Evolutionary conservation across 257 asterid species (phyloP).

Genomic region (Perilla frutescens): DNA sequence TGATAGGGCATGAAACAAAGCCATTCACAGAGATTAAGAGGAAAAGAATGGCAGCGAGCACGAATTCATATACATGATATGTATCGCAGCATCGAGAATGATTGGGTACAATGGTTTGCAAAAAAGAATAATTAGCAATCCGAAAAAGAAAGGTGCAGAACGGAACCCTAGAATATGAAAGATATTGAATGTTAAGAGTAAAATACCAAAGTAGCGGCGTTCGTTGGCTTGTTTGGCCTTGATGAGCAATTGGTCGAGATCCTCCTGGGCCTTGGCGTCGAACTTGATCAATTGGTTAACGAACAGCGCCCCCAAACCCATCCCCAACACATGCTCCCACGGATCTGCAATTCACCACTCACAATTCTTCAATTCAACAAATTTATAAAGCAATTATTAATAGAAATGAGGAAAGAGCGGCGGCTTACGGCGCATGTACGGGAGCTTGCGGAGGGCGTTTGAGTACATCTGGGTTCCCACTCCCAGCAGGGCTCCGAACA

Average conservation of each 20-base stretch:
- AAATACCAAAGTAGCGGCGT: conserved; percentile 88
- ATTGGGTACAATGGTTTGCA: not conserved
- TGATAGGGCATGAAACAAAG: not conserved
- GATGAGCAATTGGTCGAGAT: conserved; percentile 80
- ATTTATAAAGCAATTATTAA: not conserved
- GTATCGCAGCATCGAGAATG: not conserved
- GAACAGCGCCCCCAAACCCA: conserved; percentile 87
- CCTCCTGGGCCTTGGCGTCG: conserved; percentile 80
- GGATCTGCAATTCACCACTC: conserved; percentile 85
- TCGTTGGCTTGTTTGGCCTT: conserved; percentile 90
- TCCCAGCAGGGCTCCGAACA: conserved; percentile 86
- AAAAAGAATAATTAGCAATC: not conserved
- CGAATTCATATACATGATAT: not conserved
- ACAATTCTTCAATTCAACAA: not conserved
- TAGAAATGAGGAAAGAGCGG: not conserved
- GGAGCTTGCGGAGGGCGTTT: conserved; percentile 97
- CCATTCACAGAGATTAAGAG: not conserved
- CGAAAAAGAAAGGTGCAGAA: not conserved
- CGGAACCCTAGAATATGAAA: not conserved
- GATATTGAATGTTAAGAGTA: not conserved
- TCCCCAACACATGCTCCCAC: conserved; percentile 97
- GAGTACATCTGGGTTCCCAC: conserved; percentile 95
- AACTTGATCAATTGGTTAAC: conserved; percentile 88
- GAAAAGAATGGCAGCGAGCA: not conserved
- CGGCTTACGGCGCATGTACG: conserved; percentile 93